Conservation (phyloP, 768 basidiomycete species). For the Gelatoporia subvermispora region DNA sequence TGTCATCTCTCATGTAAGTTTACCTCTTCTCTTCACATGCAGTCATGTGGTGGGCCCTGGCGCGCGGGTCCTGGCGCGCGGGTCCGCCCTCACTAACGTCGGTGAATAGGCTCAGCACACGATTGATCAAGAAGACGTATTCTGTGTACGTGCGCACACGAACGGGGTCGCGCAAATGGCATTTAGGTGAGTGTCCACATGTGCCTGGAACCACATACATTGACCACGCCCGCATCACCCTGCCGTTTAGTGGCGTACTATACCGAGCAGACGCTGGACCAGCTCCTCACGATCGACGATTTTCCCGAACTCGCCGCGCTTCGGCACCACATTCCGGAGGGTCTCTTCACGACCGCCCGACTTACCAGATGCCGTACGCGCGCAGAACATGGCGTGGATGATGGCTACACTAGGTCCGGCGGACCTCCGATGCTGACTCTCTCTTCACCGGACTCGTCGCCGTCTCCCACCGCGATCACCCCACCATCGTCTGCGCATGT, state of each 20-base stretch:
- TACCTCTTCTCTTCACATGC: background rate
- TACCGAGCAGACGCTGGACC: constrained; percentile 25
- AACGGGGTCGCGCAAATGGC: constrained; percentile 73
- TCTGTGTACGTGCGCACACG: constrained; percentile 69
- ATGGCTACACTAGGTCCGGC: background rate
- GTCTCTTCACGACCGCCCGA: constrained; percentile 29
- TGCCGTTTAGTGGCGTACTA: constrained; percentile 32
- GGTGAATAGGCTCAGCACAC: constrained; percentile 29
- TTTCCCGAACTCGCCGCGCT: constrained; percentile 23
- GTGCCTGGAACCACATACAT: background rate
- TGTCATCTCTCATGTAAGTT: constrained; percentile 21
- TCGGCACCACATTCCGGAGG: constrained; percentile 23
- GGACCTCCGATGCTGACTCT: background rate
- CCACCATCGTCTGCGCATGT: background rate
- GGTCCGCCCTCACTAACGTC: constrained; percentile 21
- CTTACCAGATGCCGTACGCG: constrained; percentile 20
- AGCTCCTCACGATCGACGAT: constrained; percentile 1
- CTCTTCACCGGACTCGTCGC: background rate
- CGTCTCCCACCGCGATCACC: background rate
- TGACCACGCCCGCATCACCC: background rate
- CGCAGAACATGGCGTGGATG: constrained; percentile 2
- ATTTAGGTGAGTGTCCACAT: constrained; percentile 54
- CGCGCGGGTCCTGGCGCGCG: background rate
- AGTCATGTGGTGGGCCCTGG: background rate
- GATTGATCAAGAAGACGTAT: constrained; percentile 77